These are phyloP conservation scores for Aspergillus haitiensis DNA, from an alignment of 495 filamentous ascomycete genomes.

Conservation along the genomic window DNA sequence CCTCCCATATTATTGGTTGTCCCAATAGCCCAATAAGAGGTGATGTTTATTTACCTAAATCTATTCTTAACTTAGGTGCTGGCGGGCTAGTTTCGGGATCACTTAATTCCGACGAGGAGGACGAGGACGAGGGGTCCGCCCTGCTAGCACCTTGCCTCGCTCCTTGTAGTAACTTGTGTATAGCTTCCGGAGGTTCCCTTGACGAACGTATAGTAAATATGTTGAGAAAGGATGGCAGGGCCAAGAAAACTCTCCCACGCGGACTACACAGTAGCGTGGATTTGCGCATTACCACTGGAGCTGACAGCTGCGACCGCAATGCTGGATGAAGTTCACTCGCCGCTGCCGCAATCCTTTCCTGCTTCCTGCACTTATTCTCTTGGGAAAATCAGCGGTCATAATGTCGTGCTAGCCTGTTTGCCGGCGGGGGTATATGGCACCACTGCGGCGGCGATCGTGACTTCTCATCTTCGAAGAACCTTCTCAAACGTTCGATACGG, in stretches of 20 bases:
- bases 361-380: conserved; percentile 35
- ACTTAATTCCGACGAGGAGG: background rate
- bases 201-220: background rate
- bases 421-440: conserved; percentile 30
- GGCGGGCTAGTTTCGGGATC: background rate
- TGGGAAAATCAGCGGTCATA: conserved; percentile 32
- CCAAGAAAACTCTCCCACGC: background rate
- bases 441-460: conserved; percentile 28
- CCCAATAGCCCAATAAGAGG: too few relatives aligned
- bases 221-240: background rate
- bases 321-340: conserved; percentile 3
- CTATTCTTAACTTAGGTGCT: too few relatives aligned
- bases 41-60: too few relatives aligned
- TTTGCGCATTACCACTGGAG: conserved; percentile 12
- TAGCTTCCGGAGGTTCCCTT: background rate
- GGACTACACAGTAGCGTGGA: conserved; percentile 4
- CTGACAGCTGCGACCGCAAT: conserved; percentile 7
- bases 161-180: background rate
- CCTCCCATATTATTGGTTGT: too few relatives aligned
- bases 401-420: conserved; percentile 38
- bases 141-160: background rate
- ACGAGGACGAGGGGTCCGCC: background rate
- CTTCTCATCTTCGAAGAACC: conserved; percentile 24
- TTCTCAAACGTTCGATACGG: conserved; percentile 28
- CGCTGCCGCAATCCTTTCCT: background rate